Conservation (phyloP, 176 grass and related monocot genomes). For the Eragrostis curvula region DNA sequence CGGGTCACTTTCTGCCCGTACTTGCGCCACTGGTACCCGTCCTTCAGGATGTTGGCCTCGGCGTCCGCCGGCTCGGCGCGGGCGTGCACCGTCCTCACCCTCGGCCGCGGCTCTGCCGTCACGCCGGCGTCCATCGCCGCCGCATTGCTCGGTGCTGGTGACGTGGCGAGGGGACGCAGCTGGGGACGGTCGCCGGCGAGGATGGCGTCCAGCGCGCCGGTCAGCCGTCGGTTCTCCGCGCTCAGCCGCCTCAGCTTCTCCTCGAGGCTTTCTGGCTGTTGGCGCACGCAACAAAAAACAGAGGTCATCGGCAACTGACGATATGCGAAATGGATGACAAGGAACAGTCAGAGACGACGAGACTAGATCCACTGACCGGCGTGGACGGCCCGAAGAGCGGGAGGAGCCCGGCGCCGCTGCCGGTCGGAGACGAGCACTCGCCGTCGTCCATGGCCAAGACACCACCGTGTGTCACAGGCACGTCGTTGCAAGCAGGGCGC, state of each 20-base stretch:
- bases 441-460: conserved; percentile 34
- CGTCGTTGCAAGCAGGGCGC: neutral
- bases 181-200: conserved; percentile 15
- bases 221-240: conserved; percentile 54
- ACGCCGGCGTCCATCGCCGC: neutral
- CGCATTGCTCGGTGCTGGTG: neutral
- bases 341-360: no score
- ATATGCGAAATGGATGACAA: neutral
- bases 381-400: neutral
- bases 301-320: neutral
- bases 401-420: neutral
- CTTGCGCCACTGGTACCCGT: conserved; percentile 61
- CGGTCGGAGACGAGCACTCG: conserved; percentile 22
- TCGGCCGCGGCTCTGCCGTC: conserved; percentile 8
- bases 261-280: conserved; percentile 19
- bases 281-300: neutral
- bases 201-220: conserved; percentile 28
- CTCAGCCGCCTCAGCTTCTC: conserved; percentile 42
- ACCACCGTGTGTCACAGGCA: neutral
- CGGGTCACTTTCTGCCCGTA: conserved; percentile 73
- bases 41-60: conserved; percentile 44
- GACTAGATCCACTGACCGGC: conserved; percentile 33
- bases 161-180: neutral
- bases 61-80: conserved; percentile 28
- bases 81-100: neutral